Percentiles rank a stretch among this genome's conserved stretches.
Conservation (phyloP, 2,329 filamentous ascomycete species). For the Penicillium hordei region DNA sequence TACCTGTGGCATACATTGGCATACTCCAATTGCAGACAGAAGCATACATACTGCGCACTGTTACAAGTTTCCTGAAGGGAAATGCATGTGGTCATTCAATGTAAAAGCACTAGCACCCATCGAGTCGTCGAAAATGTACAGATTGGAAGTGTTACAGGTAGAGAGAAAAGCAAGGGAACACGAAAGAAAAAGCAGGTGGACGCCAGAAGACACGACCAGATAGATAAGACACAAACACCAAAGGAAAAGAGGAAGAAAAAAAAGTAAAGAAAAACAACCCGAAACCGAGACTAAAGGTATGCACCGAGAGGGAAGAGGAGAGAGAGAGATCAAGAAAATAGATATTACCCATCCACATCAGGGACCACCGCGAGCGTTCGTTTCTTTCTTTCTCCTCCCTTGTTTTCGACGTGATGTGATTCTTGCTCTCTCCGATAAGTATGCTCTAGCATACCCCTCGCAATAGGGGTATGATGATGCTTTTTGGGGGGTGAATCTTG, state of each 20-base stretch:
- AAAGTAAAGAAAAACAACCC: slow-evolving; percentile 8
- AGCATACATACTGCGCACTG: too few relatives aligned
- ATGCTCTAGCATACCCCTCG: slow-evolving; percentile 11
- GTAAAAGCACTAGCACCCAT: slow-evolving; percentile 24
- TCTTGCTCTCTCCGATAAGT: slow-evolving; percentile 14
- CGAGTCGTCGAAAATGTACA: slow-evolving; percentile 34
- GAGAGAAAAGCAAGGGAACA: slow-evolving; percentile 13
- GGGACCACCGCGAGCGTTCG: slow-evolving; percentile 7
- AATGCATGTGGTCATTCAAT: slow-evolving; percentile 24
- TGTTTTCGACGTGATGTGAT: slow-evolving; percentile 17
- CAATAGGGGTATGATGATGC: slow-evolving; percentile 12
- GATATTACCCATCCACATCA: slow-evolving; percentile 13
- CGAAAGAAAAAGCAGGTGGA: slow-evolving; percentile 12
- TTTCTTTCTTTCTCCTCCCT: slow-evolving; percentile 14
- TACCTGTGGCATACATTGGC: neutral
- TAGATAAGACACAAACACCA: slow-evolving; percentile 13
- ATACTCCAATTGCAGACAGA: neutral
- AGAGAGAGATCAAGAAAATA: slow-evolving; percentile 15
- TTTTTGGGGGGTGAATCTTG: slow-evolving; percentile 13
- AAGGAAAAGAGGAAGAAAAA: slow-evolving; percentile 5
- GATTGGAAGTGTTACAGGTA: slow-evolving; percentile 27
- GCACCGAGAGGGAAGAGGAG: slow-evolving; percentile 22
- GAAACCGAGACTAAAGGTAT: slow-evolving; percentile 13
- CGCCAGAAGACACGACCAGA: slow-evolving; percentile 16
- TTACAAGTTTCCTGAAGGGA: slow-evolving; percentile 8